A percentile compares a stretch with the other conserved stretches of the same genome.
Conservation (phyloP, 2,329 filamentous ascomycete genomes). For the Arthrocladium fulminans region DNA sequence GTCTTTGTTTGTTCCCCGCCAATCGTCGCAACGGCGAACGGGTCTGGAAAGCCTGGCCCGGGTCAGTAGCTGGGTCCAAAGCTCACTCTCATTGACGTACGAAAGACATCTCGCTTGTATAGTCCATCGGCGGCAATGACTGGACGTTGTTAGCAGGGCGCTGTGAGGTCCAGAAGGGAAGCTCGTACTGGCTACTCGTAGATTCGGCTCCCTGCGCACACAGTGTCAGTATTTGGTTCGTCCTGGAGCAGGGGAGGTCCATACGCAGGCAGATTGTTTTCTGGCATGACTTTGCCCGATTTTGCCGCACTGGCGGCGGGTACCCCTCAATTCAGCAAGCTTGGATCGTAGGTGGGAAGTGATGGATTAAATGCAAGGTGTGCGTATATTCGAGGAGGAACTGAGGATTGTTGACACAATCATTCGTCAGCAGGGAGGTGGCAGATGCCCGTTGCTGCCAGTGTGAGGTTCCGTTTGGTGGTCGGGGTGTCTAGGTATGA, state of each 20-base stretch:
- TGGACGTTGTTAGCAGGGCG: slow-evolving; percentile 34
- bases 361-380: not conserved
- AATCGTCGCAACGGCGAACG: slow-evolving; percentile 93
- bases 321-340: slow-evolving; percentile 9
- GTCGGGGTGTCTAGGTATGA: slow-evolving; percentile 2
- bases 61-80: slow-evolving; percentile 3
- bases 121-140: slow-evolving; percentile 97
- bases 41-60: slow-evolving; percentile 78
- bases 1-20: slow-evolving; percentile 97
- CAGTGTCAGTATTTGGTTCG: slow-evolving; percentile 11
- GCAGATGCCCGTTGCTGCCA: not conserved
- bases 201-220: slow-evolving; percentile 61
- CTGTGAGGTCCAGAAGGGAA: slow-evolving; percentile 15
- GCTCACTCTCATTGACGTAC: slow-evolving; percentile 49
- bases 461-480: not conserved
- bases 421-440: slow-evolving; percentile 2
- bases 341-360: not conserved
- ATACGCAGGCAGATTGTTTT: slow-evolving; percentile 56
- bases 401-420: slow-evolving; percentile 3
- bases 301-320: slow-evolving; percentile 13
- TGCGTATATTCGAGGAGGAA: not conserved
- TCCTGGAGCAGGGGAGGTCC: slow-evolving; percentile 21
- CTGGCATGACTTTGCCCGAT: slow-evolving; percentile 34
- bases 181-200: slow-evolving; percentile 77
- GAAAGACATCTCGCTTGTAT: slow-evolving; percentile 98